Conservation (phyloP, 306 rosid species). For the Abrus precatorius region DNA sequence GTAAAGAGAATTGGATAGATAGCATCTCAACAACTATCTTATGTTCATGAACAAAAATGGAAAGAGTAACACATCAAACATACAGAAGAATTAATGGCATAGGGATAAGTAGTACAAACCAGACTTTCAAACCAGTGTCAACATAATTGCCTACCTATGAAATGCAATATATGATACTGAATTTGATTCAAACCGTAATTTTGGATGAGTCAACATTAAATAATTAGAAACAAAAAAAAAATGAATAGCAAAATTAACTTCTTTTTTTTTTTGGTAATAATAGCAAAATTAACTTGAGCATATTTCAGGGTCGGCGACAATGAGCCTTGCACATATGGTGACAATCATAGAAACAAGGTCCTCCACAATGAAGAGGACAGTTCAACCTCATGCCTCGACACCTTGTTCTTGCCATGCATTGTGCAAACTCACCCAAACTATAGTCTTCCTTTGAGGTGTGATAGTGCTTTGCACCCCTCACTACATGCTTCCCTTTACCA, state of each 20-base stretch:
- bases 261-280: background rate
- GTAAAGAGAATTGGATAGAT: too few species aligned
- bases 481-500: conserved; percentile 41
- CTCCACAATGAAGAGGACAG: conserved; percentile 95
- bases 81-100: background rate
- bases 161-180: background rate
- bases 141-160: conserved; percentile 10
- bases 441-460: conserved; percentile 54
- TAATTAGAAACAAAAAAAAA: background rate
- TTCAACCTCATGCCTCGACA: conserved; percentile 87
- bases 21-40: background rate
- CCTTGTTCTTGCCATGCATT: conserved; percentile 76
- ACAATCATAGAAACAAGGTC: conserved; percentile 91
- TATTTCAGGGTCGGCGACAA: conserved; percentile 57
- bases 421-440: conserved; percentile 75
- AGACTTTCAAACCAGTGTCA: background rate
- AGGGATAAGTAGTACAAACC: background rate
- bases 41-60: background rate
- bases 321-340: conserved; percentile 88
- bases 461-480: conserved; percentile 35
- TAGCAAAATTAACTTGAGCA: background rate
- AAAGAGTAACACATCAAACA: background rate
- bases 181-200: background rate
- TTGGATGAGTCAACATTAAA: background rate
- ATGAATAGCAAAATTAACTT: background rate